Evolutionary conservation across 164 flowering plant species (phyloP), one percentile per base, ranked within the genome.

Genomic region (Taxillus chinensis): DNA sequence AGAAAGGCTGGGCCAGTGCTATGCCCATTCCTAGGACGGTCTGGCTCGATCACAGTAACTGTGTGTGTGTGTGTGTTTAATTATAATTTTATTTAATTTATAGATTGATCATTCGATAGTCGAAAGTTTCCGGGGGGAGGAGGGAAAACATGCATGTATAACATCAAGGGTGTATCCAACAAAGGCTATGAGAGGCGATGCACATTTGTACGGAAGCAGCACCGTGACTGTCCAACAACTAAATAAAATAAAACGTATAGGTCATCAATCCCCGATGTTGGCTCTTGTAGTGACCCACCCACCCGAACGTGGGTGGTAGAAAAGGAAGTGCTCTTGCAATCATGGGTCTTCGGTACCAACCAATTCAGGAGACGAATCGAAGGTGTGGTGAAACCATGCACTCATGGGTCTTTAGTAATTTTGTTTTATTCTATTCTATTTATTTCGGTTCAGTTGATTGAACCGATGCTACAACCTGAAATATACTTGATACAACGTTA

Each of bases 81-180:
- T 8, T 48, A 0, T 48, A 4, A 48, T 27, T 27, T 27, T 27
- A 27, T 7, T 48, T 11, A 38, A 11, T 27, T 27, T 68, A 57
- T 75, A 86, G 91, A 84, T 89, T 71, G 95, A 86, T 79, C 72
- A 84, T 64, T 89, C 96, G 0, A 87, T 89, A 0, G 85, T 89
- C 39, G 92, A 89, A 55, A 92, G 93, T 53, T 92, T 83, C 62
- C n/a, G n/a, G 95, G 82, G 5, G 84, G 64, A 0, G 77, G 78
- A 51, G 96, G 95, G 14, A 89, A 77, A 68, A 83, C 90, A 42
- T 73, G 78, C 75, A 90, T 73, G 78, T 74, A 90, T 87, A 38
- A 68, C 83, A 11, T 84, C 96, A 0, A 74, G 96, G 64, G 95
- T 86, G n/a, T 92, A 92, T 66, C 96, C 96, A 0, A 73, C 71